Conservation (phyloP, 1,139 yeast species). For the Trichomonascaceae sp. region DNA sequence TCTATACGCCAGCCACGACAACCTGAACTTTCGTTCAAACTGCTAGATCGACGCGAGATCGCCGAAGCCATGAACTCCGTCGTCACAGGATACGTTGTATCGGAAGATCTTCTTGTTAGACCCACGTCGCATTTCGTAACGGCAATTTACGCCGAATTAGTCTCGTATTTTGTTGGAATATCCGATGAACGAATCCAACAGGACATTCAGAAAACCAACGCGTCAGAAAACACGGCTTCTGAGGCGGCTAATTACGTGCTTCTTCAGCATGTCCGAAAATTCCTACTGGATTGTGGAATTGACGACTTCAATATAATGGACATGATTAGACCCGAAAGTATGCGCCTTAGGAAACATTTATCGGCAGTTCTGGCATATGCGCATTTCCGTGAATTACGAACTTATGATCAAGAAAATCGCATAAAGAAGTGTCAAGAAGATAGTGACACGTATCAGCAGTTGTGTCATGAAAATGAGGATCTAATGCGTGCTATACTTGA, state of each 20-base stretch:
- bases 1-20: slow-evolving; percentile 20
- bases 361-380: slow-evolving; percentile 87
- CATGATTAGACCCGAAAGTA: slow-evolving; percentile 62
- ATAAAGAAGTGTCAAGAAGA: slow-evolving; percentile 50
- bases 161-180: slow-evolving; percentile 63
- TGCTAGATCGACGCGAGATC: slow-evolving; percentile 60
- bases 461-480: slow-evolving; percentile 33
- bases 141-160: slow-evolving; percentile 60
- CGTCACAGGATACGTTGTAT: slow-evolving; percentile 10
- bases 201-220: slow-evolving; percentile 25
- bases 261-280: slow-evolving; percentile 54
- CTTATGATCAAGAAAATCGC: slow-evolving; percentile 60
- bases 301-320: slow-evolving; percentile 72
- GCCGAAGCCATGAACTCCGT: slow-evolving; percentile 50
- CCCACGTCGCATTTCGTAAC: slow-evolving; percentile 64
- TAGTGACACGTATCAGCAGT: slow-evolving; percentile 37
- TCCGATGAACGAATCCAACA: slow-evolving; percentile 43
- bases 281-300: slow-evolving; percentile 68
- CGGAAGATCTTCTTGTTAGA: slow-evolving; percentile 42
- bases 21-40: slow-evolving; percentile 46
- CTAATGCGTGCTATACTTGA: slow-evolving; percentile 33
- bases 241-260: slow-evolving; percentile 45
- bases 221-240: slow-evolving; percentile 26
- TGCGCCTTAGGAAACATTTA: slow-evolving; percentile 55
- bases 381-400: slow-evolving; percentile 71